Conservation (phyloP, 495 filamentous ascomycete genomes). For the Hyaloscypha variabilis region DNA sequence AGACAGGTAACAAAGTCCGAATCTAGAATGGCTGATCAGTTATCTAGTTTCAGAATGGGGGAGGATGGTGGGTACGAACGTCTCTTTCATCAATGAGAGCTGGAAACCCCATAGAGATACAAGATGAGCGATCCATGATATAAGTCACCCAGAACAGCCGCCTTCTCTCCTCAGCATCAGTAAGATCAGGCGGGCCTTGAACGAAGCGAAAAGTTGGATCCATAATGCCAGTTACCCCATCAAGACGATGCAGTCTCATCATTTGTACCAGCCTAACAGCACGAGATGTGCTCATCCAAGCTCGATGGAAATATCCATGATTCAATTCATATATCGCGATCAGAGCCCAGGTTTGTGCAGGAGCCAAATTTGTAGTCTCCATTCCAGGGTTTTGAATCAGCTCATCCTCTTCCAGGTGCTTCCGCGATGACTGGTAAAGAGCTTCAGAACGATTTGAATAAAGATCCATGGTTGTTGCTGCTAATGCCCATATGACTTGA, state of each 20-base stretch:
- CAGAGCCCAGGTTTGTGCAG: conserved; percentile 50
- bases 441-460: conserved; percentile 44
- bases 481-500: conserved; percentile 50
- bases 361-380: conserved; percentile 47
- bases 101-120: conserved; percentile 51
- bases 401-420: conserved; percentile 51
- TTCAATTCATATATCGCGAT: conserved; percentile 47
- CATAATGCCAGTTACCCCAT: conserved; percentile 33
- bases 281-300: conserved; percentile 45
- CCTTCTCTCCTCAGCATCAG: conserved; percentile 53
- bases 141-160: conserved; percentile 56
- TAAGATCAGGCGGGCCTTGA: conserved; percentile 43
- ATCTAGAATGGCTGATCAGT: conserved; percentile 33
- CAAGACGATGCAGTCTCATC: conserved; percentile 52
- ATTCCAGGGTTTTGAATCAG: conserved; percentile 48
- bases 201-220: conserved; percentile 42
- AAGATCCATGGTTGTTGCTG: conserved; percentile 39
- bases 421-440: conserved; percentile 49
- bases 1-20: conserved; percentile 47
- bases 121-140: conserved; percentile 50
- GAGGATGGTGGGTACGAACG: conserved; percentile 28
- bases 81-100: conserved; percentile 43
- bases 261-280: conserved; percentile 44
- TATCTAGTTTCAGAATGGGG: neutral
- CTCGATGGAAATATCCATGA: conserved; percentile 44